phyloP scores from a whole-genome alignment of 495 filamentous ascomycete species.

The Copromyces sp. region DNA sequence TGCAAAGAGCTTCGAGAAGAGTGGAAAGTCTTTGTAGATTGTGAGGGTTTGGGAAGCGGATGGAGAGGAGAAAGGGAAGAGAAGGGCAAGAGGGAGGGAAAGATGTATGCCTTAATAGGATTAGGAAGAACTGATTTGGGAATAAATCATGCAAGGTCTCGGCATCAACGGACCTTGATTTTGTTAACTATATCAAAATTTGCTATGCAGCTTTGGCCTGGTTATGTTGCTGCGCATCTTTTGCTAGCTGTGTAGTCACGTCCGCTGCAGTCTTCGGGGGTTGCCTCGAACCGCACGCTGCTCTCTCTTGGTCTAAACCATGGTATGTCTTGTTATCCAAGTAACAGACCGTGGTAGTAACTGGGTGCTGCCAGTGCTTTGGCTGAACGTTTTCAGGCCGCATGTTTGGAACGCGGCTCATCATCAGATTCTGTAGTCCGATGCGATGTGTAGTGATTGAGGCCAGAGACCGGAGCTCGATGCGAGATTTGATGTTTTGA shows the following conservation, averaged over 20 bases:
- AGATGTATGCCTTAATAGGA: background rate
- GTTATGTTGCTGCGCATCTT: background rate
- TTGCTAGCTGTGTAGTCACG: background rate
- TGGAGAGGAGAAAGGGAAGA: background rate
- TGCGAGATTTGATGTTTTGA: background rate
- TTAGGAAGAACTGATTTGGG: background rate
- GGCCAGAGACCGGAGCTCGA: background rate
- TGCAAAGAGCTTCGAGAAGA: background rate
- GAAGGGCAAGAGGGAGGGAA: background rate
- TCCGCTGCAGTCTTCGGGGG: background rate
- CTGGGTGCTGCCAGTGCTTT: background rate
- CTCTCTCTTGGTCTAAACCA: background rate
- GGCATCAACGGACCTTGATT: no score
- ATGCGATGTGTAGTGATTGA: background rate
- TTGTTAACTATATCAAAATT: no score
- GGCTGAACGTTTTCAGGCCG: background rate
- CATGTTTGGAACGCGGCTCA: background rate
- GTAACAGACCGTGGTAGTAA: background rate
- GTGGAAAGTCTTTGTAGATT: background rate
- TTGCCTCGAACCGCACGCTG: background rate
- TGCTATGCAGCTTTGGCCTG: no score
- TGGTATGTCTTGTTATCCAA: background rate
- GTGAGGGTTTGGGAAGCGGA: background rate
- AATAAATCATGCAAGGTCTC: background rate
- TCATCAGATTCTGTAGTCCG: background rate